Evolutionary conservation across 768 basidiomycete species (phyloP).

Genomic region (Trametes sanguinea): DNA sequence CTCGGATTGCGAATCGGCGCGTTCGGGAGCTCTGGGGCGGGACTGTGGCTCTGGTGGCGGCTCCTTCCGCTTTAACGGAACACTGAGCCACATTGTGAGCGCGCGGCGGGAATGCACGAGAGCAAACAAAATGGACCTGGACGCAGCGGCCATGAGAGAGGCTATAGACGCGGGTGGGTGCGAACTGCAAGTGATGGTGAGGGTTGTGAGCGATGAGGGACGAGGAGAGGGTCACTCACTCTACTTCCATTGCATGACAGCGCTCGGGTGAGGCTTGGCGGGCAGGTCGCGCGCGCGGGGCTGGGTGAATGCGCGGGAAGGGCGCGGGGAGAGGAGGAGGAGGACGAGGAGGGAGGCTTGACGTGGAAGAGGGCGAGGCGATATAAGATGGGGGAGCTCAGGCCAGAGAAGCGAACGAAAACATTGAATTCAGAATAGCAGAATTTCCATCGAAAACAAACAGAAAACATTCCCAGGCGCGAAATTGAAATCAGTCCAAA

Average conservation of each 20-base stretch:
- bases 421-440: slow-evolving; percentile 34
- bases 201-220: not conserved
- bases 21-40: slow-evolving; percentile 11
- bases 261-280: not conserved
- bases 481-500: slow-evolving; percentile 26
- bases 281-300: not conserved
- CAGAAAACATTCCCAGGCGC: slow-evolving; percentile 33
- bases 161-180: slow-evolving; percentile 17
- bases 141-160: slow-evolving; percentile 19
- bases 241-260: slow-evolving; percentile 18
- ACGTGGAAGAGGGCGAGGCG: slow-evolving; percentile 25
- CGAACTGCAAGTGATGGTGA: slow-evolving; percentile 1
- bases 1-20: slow-evolving; percentile 8
- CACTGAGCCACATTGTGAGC: slow-evolving; percentile 25
- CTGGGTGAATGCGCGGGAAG: slow-evolving; percentile 10
- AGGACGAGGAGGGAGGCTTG: slow-evolving; percentile 16
- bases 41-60: slow-evolving; percentile 27
- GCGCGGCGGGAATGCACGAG: not conserved
- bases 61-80: slow-evolving; percentile 44
- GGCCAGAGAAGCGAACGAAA: slow-evolving; percentile 32
- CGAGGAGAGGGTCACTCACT: slow-evolving; percentile 14
- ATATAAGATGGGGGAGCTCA: slow-evolving; percentile 30
- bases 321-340: slow-evolving; percentile 12
- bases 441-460: slow-evolving; percentile 36
- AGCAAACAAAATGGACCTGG: slow-evolving; percentile 8